These are phyloP conservation scores for Aspergillus aculeatinus DNA, from an alignment of 2,329 filamentous ascomycete genomes.

Conservation along the genomic window DNA sequence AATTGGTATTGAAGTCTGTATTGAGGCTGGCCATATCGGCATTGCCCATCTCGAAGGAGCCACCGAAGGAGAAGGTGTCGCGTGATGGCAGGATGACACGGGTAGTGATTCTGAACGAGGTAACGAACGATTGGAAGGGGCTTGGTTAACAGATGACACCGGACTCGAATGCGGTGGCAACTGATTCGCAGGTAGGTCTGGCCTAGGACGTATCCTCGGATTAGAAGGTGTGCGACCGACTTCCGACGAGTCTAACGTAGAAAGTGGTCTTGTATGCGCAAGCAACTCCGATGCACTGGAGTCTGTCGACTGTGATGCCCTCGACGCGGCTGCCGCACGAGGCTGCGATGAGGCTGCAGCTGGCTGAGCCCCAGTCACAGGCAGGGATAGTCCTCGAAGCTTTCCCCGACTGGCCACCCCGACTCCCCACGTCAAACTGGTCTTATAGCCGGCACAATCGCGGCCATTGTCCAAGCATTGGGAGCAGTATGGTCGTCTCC, in stretches of 20 bases:
- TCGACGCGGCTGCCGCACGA: conserved; percentile 1
- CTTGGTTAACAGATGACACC: neutral
- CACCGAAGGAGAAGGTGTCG: neutral
- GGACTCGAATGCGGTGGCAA: neutral
- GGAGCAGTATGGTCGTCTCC: conserved; percentile 88
- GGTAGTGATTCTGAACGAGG: neutral
- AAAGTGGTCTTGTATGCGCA: neutral
- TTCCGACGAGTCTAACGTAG: neutral
- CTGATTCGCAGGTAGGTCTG: neutral
- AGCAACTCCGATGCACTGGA: neutral
- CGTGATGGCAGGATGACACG: neutral
- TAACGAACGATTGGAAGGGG: neutral
- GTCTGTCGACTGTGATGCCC: neutral
- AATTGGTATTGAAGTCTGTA: conserved; percentile 1
- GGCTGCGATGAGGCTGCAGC: conserved; percentile 25
- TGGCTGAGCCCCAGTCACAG: conserved; percentile 52
- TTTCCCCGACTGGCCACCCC: conserved; percentile 95
- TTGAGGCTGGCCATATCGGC: neutral
- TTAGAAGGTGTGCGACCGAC: neutral
- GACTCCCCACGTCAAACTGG: conserved; percentile 92
- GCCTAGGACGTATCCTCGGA: neutral
- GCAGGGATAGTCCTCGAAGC: conserved; percentile 80
- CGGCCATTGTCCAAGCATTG: conserved; percentile 89
- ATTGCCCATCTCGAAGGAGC: neutral
- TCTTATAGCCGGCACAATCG: conserved; percentile 95